Base-by-base conservation (phyloP, 352 stramenopile species). In the Phytophthora citricola region DNA sequence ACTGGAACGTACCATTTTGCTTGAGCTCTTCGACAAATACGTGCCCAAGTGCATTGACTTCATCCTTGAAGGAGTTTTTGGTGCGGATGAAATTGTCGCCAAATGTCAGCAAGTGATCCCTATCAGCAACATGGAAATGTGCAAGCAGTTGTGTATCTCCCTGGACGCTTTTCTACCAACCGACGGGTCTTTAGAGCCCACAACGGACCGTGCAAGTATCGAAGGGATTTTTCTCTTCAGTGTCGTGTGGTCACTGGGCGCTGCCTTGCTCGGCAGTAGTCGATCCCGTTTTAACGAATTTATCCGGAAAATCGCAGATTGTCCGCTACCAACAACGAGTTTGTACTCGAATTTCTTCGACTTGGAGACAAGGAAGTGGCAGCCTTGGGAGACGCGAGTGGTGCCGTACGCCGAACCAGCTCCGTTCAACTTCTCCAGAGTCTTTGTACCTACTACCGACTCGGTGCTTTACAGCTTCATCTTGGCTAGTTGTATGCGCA, bases 371-470 rank as follows among this genome's bases (percentile, higher is more conserved):
- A 89, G 96, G 54, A 97, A 95, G 49, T 98, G 95, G 95, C 85
- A 97, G 56, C 70, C 74, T 10, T 98, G 95, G 95, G 74, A 96
- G 20, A 81, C 87, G 0, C 69, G 77, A 3, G 95, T 98, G 0
- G 78, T 83, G 4, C 73, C 73, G n/a, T 99, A 99, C 63, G 72
- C 81, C 8, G 90, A 98, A 69, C 96, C 96, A 5, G 78, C 82
- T 31, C 95, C 95, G 11, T 99, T 99, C 69, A 90, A 92, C 55
- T 99, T 98, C 65, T 93, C 91, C 10, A 82, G 97, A 24, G 92
- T 99, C n/a, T 98, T 98, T 52, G 95, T 99, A 1, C 96, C 95
- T 0, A 99, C 96, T 9, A 98, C 92, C 0, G 94, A 98, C 62
- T 98, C 91, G 24, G 91, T 98, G 6, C 69, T 97, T 58, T 98